A percentile compares a stretch with the other conserved stretches of the same genome.
Conservation (phyloP, 805 yeast genomes). For the Candida sithepensis region DNA sequence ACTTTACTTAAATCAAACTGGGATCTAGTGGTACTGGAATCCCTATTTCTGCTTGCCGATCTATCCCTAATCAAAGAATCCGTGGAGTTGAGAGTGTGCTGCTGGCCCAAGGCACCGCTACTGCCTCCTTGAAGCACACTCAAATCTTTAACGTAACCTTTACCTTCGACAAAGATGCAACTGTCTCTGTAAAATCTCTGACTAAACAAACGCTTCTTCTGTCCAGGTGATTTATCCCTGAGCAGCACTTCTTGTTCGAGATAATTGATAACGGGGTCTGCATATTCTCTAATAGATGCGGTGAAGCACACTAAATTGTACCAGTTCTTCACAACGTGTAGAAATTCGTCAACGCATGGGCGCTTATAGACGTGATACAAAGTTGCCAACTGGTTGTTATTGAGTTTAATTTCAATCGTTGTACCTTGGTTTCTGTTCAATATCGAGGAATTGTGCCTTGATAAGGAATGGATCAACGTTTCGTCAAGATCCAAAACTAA, state of each 20-base stretch:
- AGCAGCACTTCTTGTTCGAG: constrained; percentile 59
- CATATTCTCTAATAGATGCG: constrained; percentile 91
- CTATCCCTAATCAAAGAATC: constrained; percentile 10
- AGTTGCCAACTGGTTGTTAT: constrained; percentile 63
- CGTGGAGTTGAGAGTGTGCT: not conserved
- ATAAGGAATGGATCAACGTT: constrained; percentile 86
- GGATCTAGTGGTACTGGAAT: constrained; percentile 9
- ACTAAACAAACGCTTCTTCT: constrained; percentile 38
- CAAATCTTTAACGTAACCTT: constrained; percentile 82
- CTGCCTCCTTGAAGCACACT: constrained; percentile 23
- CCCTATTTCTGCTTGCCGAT: constrained; percentile 28
- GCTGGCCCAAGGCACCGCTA: constrained; percentile 1
- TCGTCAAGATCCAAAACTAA: constrained; percentile 90
- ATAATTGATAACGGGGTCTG: constrained; percentile 95
- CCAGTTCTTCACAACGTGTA: constrained; percentile 79
- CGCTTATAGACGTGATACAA: constrained; percentile 88
- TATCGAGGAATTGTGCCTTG: constrained; percentile 50
- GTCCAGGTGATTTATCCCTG: constrained; percentile 17
- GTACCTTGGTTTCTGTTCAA: constrained; percentile 47
- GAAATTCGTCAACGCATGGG: constrained; percentile 85
- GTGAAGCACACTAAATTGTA: constrained; percentile 88
- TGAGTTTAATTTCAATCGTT: constrained; percentile 76
- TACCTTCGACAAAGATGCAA: constrained; percentile 73
- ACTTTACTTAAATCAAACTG: constrained; percentile 59
- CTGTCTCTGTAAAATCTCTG: constrained; percentile 73